These are phyloP conservation scores for Annulohypoxylon bovei DNA, from an alignment of 495 filamentous ascomycete genomes.

Conservation along the genomic window DNA sequence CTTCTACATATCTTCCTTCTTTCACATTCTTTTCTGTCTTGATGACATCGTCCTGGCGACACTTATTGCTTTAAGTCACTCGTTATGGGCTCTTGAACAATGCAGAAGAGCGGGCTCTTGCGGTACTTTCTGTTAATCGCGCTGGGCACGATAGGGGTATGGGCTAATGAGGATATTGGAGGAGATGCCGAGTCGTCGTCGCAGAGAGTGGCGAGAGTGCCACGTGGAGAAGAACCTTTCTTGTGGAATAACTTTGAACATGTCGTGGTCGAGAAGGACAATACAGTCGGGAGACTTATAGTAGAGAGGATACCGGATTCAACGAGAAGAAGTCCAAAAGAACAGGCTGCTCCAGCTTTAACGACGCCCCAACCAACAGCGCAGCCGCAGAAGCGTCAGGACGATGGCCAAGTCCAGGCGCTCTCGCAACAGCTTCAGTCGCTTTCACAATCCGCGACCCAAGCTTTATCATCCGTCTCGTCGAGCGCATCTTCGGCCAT, in stretches of 20 bases:
- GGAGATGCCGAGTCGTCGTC: neutral
- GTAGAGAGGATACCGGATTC: constrained; percentile 28
- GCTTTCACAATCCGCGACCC: constrained; percentile 50
- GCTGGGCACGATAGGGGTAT: constrained; percentile 44
- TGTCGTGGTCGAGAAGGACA: constrained; percentile 17
- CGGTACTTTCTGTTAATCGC: constrained; percentile 40
- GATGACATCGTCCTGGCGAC: constrained; percentile 34
- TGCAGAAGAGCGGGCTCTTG: constrained; percentile 45
- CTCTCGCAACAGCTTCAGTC: constrained; percentile 50
- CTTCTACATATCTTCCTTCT: constrained; percentile 24
- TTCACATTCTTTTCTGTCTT: constrained; percentile 34
- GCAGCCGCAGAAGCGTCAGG: constrained; percentile 47
- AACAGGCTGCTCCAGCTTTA: constrained; percentile 33
- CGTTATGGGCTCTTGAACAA: constrained; percentile 44
- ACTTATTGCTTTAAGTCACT: constrained; percentile 17
- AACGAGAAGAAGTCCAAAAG: constrained; percentile 22
- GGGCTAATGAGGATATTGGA: constrained; percentile 33
- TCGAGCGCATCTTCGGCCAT: constrained; percentile 46
- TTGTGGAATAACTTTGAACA: constrained; percentile 20
- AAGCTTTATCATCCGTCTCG: constrained; percentile 48
- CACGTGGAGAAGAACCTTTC: constrained; percentile 1
- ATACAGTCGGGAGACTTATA: constrained; percentile 8
- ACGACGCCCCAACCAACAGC: constrained; percentile 36
- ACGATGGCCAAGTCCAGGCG: constrained; percentile 53
- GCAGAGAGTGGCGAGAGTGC: constrained; percentile 6